Percentiles rank a stretch among this genome's conserved stretches.
Conservation (phyloP, 2,329 filamentous ascomycete species). For the Esteya vermicola region DNA sequence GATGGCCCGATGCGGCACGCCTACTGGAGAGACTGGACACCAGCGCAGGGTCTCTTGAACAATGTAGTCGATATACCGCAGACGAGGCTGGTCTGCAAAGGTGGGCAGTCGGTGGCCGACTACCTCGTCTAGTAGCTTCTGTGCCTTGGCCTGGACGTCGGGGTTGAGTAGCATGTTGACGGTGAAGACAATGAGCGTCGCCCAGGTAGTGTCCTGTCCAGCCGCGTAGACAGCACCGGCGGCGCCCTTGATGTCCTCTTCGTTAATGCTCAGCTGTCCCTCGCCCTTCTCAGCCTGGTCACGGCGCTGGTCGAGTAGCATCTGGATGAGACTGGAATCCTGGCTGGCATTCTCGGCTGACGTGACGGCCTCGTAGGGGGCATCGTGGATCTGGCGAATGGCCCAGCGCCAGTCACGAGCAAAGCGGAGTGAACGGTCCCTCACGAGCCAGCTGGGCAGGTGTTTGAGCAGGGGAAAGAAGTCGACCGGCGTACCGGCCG, state of each 20-base stretch:
- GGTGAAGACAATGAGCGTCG: constrained; percentile 25
- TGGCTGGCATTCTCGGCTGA: neutral
- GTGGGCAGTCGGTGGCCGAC: constrained; percentile 25
- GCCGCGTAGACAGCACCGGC: constrained; percentile 23
- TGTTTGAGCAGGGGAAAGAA: constrained; percentile 7
- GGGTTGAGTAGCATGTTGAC: constrained; percentile 30
- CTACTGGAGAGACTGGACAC: constrained; percentile 23
- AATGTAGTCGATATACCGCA: constrained; percentile 27
- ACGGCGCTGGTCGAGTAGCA: constrained; percentile 3
- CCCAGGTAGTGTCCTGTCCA: constrained; percentile 28
- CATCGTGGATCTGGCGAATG: constrained; percentile 15
- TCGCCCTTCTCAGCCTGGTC: constrained; percentile 9
- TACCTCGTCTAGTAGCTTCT: constrained; percentile 24
- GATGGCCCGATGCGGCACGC: constrained; percentile 25
- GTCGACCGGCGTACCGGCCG: constrained; percentile 9
- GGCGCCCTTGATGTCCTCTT: constrained; percentile 19
- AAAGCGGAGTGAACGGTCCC: constrained; percentile 6
- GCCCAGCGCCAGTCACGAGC: constrained; percentile 6
- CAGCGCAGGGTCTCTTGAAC: constrained; percentile 31
- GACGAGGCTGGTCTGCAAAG: constrained; percentile 19
- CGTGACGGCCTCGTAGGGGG: constrained; percentile 12
- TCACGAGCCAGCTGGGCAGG: constrained; percentile 8
- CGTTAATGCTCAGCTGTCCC: constrained; percentile 13
- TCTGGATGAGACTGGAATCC: constrained; percentile 1
- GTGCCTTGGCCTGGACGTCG: constrained; percentile 25